These are phyloP conservation scores for Earliella scabrosa DNA, from an alignment of 1,284 basidiomycete species.

Conservation along the genomic window DNA sequence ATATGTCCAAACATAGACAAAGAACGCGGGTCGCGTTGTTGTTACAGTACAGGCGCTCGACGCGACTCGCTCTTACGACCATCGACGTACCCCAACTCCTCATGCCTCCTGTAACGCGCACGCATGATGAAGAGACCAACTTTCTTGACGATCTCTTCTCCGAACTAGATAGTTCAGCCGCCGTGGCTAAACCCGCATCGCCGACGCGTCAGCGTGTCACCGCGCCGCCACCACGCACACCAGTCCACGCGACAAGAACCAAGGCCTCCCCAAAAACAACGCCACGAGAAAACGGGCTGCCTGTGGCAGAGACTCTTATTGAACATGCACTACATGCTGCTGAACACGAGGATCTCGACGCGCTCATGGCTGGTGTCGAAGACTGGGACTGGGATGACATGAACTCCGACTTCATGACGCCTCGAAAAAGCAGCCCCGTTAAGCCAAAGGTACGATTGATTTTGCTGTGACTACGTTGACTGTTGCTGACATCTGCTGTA, in stretches of 20 bases:
- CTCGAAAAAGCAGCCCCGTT: slow-evolving; percentile 32
- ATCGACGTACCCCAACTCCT: neutral
- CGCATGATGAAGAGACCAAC: slow-evolving; percentile 18
- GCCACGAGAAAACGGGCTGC: neutral
- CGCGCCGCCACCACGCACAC: slow-evolving; percentile 11
- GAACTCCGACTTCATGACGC: slow-evolving; percentile 42
- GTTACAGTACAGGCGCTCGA: neutral
- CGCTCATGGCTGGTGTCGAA: slow-evolving; percentile 48
- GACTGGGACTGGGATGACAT: slow-evolving; percentile 58
- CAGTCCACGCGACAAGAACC: slow-evolving; percentile 8
- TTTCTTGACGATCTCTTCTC: slow-evolving; percentile 17
- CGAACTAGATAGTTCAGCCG: slow-evolving; percentile 10
- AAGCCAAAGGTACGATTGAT: slow-evolving; percentile 24
- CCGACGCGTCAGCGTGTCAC: slow-evolving; percentile 16
- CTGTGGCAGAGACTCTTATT: neutral
- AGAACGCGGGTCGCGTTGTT: slow-evolving; percentile 25
- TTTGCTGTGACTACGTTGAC: neutral
- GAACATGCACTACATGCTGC: neutral
- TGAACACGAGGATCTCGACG: slow-evolving; percentile 33
- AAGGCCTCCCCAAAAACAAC: neutral
- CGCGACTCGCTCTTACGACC: neutral
- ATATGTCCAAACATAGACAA: slow-evolving; percentile 19
- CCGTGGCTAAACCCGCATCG: neutral
- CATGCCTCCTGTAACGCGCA: slow-evolving; percentile 18
- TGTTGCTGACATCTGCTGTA: neutral